phyloP scores from a whole-genome alignment of 305 asterid genomes.

The Withania somnifera region DNA sequence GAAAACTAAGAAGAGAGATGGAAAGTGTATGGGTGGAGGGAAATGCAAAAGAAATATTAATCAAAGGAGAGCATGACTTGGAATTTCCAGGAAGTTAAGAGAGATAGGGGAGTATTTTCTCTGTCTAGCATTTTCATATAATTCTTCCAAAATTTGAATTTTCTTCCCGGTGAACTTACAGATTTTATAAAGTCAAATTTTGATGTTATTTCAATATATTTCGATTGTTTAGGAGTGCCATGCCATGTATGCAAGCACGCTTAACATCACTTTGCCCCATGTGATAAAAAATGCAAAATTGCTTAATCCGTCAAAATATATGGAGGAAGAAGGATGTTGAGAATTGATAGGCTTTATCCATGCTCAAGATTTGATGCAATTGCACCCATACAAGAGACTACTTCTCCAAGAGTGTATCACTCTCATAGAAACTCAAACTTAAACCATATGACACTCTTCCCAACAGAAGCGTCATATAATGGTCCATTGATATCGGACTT shows the following conservation, averaged over 20 bases:
- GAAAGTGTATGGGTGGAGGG: neutral
- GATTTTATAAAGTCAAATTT: neutral
- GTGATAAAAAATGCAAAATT: neutral
- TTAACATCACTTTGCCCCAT: neutral
- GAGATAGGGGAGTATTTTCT: neutral
- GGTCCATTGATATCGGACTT: neutral
- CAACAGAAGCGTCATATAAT: neutral
- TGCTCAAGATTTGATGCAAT: neutral
- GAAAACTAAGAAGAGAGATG: neutral
- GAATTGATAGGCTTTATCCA: neutral
- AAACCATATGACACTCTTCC: neutral
- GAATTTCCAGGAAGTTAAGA: neutral
- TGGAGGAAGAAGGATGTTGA: neutral
- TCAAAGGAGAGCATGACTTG: neutral
- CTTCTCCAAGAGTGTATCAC: neutral
- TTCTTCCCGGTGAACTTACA: neutral
- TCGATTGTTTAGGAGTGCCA: neutral
- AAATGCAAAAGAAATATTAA: neutral
- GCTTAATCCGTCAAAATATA: neutral
- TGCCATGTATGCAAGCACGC: neutral
- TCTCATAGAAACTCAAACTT: neutral
- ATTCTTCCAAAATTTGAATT: neutral
- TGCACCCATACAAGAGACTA: neutral
- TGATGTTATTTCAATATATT: neutral
- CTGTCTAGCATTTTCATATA: neutral